These are phyloP conservation scores for Backusella parvicylindrica DNA, from an alignment of 192 early-diverging fungal species.

Conservation along the genomic window DNA sequence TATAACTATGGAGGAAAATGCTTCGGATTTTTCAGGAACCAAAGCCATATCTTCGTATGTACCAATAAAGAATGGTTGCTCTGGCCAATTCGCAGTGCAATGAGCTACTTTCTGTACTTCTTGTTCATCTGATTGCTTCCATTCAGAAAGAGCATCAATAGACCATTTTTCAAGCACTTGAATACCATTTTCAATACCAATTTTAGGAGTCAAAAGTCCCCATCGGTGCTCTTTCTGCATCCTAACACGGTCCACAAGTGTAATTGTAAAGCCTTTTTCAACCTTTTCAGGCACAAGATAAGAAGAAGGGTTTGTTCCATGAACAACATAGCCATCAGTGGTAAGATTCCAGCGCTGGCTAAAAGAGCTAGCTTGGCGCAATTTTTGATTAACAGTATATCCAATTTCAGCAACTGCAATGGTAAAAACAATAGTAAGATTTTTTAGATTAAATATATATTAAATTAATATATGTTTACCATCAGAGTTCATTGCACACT, in stretches of 20 bases:
- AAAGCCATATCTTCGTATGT: slow-evolving; percentile 5
- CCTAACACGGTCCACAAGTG: background rate
- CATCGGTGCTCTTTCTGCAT: slow-evolving; percentile 11
- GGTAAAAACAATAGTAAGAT: background rate
- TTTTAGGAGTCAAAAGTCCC: slow-evolving; percentile 23
- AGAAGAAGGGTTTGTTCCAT: background rate
- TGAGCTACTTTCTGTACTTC: slow-evolving; percentile 3
- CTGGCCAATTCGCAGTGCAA: slow-evolving; percentile 17
- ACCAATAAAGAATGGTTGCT: slow-evolving; percentile 18
- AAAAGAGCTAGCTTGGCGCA: background rate
- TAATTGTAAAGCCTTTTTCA: background rate
- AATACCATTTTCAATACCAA: background rate
- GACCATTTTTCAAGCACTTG: slow-evolving; percentile 14
- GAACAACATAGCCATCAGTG: slow-evolving; percentile 9
- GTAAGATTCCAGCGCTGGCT: slow-evolving; percentile 12
- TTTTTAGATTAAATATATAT: no score
- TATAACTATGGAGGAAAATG: background rate
- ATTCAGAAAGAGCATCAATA: slow-evolving; percentile 10
- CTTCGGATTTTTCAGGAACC: slow-evolving; percentile 14
- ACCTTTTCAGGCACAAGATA: background rate
- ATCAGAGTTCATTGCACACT: background rate
- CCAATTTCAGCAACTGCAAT: background rate
- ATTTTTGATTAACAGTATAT: background rate
- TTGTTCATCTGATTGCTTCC: background rate
- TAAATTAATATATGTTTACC: slow-evolving; percentile 1